Evolutionary conservation across 331 rosid genomes (phyloP).

Genomic region (Dryas integrifolia): DNA sequence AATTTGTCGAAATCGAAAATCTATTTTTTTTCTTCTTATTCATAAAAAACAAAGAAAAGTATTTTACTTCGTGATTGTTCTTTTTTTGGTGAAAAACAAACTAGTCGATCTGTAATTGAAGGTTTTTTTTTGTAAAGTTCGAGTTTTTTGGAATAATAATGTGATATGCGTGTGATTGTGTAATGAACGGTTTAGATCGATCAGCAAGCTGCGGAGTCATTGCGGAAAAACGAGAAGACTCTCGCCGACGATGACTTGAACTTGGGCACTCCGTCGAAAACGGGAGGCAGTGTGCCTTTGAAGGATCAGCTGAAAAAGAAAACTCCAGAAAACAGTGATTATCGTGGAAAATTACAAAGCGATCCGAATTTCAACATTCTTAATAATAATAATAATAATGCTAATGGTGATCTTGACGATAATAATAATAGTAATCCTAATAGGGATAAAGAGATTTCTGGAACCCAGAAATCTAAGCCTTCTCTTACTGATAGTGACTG

Average conservation of each 20-base stretch:
- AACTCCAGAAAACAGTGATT: slow-evolving; percentile 41
- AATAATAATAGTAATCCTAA: not conserved
- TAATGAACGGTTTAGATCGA: slow-evolving; percentile 65
- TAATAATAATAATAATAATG: not conserved
- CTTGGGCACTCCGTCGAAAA: slow-evolving; percentile 44
- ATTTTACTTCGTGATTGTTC: not conserved
- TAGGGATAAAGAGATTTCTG: slow-evolving; percentile 35
- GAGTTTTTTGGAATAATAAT: not conserved
- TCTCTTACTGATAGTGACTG: slow-evolving; percentile 72
- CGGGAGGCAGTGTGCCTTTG: slow-evolving; percentile 54
- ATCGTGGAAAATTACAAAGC: slow-evolving; percentile 52
- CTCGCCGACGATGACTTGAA: slow-evolving; percentile 47
- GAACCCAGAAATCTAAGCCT: slow-evolving; percentile 43
- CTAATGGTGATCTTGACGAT: not conserved
- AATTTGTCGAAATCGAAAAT: not conserved
- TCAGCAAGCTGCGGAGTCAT: slow-evolving; percentile 97
- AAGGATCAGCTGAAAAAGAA: slow-evolving; percentile 85
- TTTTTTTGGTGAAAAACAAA: too few species aligned
- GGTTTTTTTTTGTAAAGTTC: not conserved
- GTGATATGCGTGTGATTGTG: slow-evolving; percentile 6
- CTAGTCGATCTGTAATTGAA: slow-evolving; percentile 5
- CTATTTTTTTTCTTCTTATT: not conserved
- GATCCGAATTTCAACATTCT: slow-evolving; percentile 43
- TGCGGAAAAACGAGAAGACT: slow-evolving; percentile 68
- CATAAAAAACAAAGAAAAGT: not conserved